Base-by-base conservation (phyloP, 2,329 filamentous ascomycete species). In the Blastomyces gilchristii region DNA sequence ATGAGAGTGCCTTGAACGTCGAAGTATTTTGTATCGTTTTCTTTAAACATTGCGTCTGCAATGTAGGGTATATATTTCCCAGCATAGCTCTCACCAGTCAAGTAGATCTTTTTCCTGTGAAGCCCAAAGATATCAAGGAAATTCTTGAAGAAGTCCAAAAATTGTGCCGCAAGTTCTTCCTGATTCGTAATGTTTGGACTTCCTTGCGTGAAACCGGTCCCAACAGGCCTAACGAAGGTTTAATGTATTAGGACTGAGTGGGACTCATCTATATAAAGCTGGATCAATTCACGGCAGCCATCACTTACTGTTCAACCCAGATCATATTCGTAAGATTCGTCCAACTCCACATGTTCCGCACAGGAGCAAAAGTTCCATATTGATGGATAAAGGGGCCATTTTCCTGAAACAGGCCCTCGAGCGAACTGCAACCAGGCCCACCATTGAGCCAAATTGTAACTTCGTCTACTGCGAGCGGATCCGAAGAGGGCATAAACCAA, bases 61-160 rank as follows among this genome's bases (percentile, higher is more conserved):
- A 92, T 87, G 70, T 90, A 91, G 0, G 88, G 87, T 2, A 87
- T 83, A 68, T 86, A 88, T 68, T 78, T 75, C 18, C 88, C 88
- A 0, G 83, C 87, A 68, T 89, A 91, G 0, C 82, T 87, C 73
- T 90, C 88, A 7, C 88, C 90, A 0, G 87, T 82, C 63, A 94
- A 83, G 73, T 88, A 93, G 11, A 91, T 81, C 66, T 88, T 88
- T 68, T 82, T 84, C 14, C 82, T 81, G 25, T 88, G 80, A 69
- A 90, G 78, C n/a, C 75, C 78, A 67, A 91, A 91, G 0, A 85
- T 85, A 43, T 89, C 79, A 63, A 90, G 76, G 68, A 91, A 91
- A 76, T 90, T 90, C 76, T 87, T 86, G 81, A 86, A 91, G 76
- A 91, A 94, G 59, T 87, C 87, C 18, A 88, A 78, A 72, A 93